Percentiles rank a stretch among this genome's conserved stretches.
phyloP scores from a whole-genome alignment of 192 early-diverging fungal species.

The Rhizophagus sp. region DNA sequence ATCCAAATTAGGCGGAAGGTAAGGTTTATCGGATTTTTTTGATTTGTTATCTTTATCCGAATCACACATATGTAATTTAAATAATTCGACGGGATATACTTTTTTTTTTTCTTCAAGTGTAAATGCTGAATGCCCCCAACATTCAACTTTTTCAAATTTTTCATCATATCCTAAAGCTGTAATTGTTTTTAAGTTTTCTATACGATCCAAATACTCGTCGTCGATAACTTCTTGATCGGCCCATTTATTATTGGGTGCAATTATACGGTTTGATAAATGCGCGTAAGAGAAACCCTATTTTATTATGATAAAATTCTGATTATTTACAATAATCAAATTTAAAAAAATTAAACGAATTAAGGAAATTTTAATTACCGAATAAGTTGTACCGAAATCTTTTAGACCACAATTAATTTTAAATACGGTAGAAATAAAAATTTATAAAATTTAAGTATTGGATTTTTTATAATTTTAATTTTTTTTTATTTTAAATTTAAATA shows the following conservation, averaged over 20 bases:
- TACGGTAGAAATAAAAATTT: too few relatives aligned
- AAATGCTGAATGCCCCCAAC: neutral
- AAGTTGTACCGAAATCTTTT: constrained; percentile 9
- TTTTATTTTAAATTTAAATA: too few relatives aligned
- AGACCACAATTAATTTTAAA: too few relatives aligned
- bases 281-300: constrained; percentile 5
- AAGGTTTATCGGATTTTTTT: constrained; percentile 40
- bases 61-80: constrained; percentile 39
- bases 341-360: too few relatives aligned
- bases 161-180: constrained; percentile 2
- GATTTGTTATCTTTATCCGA: neutral
- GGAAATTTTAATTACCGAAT: neutral
- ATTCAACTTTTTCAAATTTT: neutral
- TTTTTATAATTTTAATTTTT: too few relatives aligned
- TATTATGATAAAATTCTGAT: too few relatives aligned
- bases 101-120: too few relatives aligned
- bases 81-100: neutral
- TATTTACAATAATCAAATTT: too few relatives aligned
- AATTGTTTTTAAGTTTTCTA: neutral
- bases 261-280: neutral
- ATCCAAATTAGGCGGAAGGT: constrained; percentile 45
- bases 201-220: too few relatives aligned
- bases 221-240: too few relatives aligned
- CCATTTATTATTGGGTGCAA: constrained; percentile 10
- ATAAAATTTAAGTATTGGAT: too few relatives aligned